Conservation (phyloP, 257 asterid genomes). For the Solanum boliviense region DNA sequence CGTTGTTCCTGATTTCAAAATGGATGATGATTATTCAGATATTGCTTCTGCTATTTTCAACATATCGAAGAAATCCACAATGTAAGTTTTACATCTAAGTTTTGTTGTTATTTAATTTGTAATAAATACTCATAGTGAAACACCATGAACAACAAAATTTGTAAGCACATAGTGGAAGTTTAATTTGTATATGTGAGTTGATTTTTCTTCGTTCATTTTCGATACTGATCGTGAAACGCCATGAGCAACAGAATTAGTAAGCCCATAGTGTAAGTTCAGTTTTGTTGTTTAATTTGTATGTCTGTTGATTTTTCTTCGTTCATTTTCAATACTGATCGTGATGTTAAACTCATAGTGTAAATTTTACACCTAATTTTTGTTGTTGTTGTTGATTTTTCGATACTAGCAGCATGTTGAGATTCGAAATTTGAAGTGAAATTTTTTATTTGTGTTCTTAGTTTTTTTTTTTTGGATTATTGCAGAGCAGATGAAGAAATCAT, state of each 20-base stretch:
- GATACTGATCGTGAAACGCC: not conserved
- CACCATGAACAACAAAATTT: not conserved
- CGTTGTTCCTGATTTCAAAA: constrained; percentile 7
- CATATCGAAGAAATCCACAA: constrained; percentile 3
- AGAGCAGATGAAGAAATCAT: constrained; percentile 9
- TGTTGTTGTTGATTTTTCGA: not conserved
- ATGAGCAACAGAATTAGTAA: not conserved
- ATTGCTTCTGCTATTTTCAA: constrained; percentile 1
- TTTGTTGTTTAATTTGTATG: not conserved
- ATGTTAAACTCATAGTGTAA: not conserved
- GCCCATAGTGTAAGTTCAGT: not conserved
- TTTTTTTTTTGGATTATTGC: not conserved
- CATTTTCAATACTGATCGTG: not conserved
- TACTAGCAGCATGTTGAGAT: not conserved
- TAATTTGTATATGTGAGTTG: not conserved
- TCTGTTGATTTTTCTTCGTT: not conserved
- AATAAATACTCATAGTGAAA: not conserved
- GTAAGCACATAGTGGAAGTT: not conserved
- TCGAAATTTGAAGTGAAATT: not conserved
- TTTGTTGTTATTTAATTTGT: not conserved
- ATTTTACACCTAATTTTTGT: not conserved
- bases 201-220: not conserved
- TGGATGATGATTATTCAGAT: not conserved
- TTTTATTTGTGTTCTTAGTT: not conserved
- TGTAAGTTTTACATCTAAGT: not conserved